Base-by-base conservation (phyloP, 345 rosid species). In the Draba incana region DNA sequence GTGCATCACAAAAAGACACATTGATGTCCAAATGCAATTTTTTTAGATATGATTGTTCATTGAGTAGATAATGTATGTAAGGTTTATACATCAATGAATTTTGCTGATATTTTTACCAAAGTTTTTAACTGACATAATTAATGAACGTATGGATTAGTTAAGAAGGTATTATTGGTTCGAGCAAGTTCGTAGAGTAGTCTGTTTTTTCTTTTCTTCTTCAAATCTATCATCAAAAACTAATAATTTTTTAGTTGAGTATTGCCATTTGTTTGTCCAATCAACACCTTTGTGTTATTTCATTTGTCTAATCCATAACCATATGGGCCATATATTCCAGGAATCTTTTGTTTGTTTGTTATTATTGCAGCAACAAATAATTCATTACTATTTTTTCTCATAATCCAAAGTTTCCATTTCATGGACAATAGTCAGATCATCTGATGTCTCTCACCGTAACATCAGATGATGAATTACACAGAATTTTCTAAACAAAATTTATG, bases 201-300 rank as follows among this genome's bases (percentile, higher is more conserved):
- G 16, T 33, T 55, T 31, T 2, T 43, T 48, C 2, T 33, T 11
- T 62, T 33, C 37, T 62, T 62, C 55, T 71, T 57, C 51, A 38
- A 56, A 48, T 2, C 28, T 38, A 55, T 63, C 30, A 56, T 63
- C 25, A 55, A 11, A 49, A 31, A 55, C 15, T n/a, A 16, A 52
- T 30, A 44, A 33, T 44, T 41, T 24, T 54, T 27, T 25, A 53
- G 31, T 13, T 24, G 4, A 6, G 20, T 33, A 20, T 31, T 13
- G 51, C 35, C 46, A 42, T 52, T 60, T 27, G 23, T 66, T 39
- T n/a, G 73, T 74, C 69, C 27, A 68, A 74, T 74, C 78, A 61
- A 67, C 20, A 61, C 30, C 73, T 68, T 74, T 74, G 52, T 60
- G 72, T 74, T 74, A 67, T 53, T 67, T 74, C 78, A 67, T 60